Conservation (phyloP, 306 rosid species). For the Vigna nakashimae region DNA sequence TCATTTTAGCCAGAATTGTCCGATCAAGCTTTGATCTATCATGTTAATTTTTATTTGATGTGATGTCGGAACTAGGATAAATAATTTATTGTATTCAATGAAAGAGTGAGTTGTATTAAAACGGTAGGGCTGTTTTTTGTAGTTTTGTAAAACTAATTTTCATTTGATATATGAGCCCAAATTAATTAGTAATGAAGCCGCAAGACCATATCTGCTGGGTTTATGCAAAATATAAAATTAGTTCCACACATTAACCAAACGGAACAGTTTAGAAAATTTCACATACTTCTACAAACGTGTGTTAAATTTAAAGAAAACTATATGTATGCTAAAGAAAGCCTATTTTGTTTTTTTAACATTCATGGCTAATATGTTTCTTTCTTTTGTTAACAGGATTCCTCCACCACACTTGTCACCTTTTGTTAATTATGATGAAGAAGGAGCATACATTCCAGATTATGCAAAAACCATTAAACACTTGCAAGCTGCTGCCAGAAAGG, state of each 20-base stretch:
- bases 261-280: not conserved
- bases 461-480: slow-evolving; percentile 78
- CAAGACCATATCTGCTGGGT: not conserved
- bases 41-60: not conserved
- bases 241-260: not conserved
- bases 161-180: not conserved
- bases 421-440: slow-evolving; percentile 79
- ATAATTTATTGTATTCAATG: not conserved
- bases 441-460: slow-evolving; percentile 90
- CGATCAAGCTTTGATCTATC: not conserved
- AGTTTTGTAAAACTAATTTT: not conserved
- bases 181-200: not conserved
- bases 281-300: not conserved
- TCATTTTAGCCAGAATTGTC: no score
- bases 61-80: slow-evolving; percentile 13
- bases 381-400: slow-evolving; percentile 64
- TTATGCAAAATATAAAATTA: not conserved
- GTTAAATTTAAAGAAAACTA: not conserved
- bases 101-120: not conserved
- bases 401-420: slow-evolving; percentile 97
- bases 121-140: not conserved
- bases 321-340: not conserved
- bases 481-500: slow-evolving; percentile 74
- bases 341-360: not conserved
- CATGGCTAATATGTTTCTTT: slow-evolving; percentile 11